phyloP scores from a whole-genome alignment of 1,284 basidiomycete genomes.

The Rhodotorula sp. region DNA sequence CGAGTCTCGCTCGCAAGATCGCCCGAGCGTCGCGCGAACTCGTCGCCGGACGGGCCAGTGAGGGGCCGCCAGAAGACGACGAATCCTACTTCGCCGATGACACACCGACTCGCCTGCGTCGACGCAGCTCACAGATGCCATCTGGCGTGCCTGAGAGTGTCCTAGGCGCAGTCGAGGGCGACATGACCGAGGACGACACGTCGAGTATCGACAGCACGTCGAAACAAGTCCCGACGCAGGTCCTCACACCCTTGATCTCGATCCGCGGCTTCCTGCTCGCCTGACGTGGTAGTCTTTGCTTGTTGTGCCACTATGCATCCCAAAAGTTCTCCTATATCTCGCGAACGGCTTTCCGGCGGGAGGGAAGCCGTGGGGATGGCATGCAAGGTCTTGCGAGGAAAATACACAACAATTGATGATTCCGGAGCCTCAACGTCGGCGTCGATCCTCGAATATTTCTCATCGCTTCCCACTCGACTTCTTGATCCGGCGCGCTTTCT shows the following conservation, averaged over 20 bases:
- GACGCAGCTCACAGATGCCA: too few species aligned
- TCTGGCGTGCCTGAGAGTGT: background rate
- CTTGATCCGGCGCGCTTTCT: slow-evolving; percentile 83
- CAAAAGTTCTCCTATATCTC: background rate
- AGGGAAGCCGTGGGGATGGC: too few species aligned
- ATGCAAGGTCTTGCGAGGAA: background rate
- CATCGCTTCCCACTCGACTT: slow-evolving; percentile 43
- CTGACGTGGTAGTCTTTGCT: slow-evolving; percentile 4
- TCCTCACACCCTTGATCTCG: slow-evolving; percentile 19
- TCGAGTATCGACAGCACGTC: background rate
- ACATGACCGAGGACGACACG: slow-evolving; percentile 11
- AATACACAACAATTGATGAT: background rate
- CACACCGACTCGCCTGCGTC: background rate
- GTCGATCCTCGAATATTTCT: background rate
- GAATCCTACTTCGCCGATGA: background rate
- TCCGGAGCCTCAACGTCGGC: too few species aligned
- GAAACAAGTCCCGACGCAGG: slow-evolving; percentile 5
- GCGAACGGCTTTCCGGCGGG: background rate
- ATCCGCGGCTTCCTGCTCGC: slow-evolving; percentile 23
- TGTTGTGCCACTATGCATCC: background rate
- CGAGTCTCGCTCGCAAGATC: background rate
- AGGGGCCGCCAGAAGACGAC: background rate
- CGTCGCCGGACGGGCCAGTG: background rate
- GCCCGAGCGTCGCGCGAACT: slow-evolving; percentile 18
- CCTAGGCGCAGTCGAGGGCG: background rate